Percentiles rank a stretch among this genome's conserved stretches.
These are phyloP conservation scores for Physaria fendleri DNA, from an alignment of 345 rosid genomes.

Conservation along the genomic window DNA sequence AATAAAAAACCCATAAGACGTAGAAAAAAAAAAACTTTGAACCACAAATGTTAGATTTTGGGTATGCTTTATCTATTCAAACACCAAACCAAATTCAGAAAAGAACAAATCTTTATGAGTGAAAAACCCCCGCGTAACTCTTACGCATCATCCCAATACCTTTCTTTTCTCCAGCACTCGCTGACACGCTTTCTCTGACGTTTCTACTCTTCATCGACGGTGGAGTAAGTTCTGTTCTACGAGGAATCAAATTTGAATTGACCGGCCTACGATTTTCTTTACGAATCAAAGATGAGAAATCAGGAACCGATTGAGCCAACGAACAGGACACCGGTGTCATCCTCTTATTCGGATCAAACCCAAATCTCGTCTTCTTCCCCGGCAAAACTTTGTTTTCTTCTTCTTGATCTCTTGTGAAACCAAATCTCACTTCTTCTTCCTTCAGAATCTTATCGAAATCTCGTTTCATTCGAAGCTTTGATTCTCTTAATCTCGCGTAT, in stretches of 20 bases:
- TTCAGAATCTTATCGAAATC: conserved; percentile 27
- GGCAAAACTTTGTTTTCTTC: conserved; percentile 40
- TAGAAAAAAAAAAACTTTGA: neutral
- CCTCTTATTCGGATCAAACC: conserved; percentile 14
- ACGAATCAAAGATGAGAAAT: conserved; percentile 57
- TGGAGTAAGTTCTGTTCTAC: conserved; percentile 45
- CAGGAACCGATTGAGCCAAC: conserved; percentile 75
- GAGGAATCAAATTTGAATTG: conserved; percentile 11
- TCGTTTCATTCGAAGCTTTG: conserved; percentile 45
- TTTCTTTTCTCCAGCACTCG: conserved; percentile 49
- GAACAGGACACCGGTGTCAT: conserved; percentile 34
- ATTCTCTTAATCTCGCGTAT: conserved; percentile 67
- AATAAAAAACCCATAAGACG: conserved; percentile 7
- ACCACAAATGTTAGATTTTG: neutral
- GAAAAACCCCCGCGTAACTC: no score
- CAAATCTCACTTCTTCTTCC: conserved; percentile 44
- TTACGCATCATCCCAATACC: conserved; percentile 40
- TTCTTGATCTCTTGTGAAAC: conserved; percentile 40
- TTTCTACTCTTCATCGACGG: conserved; percentile 32
- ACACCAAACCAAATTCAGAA: no score
- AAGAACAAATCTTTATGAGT: no score
- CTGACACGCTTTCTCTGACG: conserved; percentile 62
- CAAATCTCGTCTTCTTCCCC: conserved; percentile 46
- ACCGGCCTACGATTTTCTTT: conserved; percentile 74
- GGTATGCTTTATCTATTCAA: no score